Base-by-base conservation (phyloP, 225 moss, liverwort and hornwort species). In the Polytrichum formosum region DNA sequence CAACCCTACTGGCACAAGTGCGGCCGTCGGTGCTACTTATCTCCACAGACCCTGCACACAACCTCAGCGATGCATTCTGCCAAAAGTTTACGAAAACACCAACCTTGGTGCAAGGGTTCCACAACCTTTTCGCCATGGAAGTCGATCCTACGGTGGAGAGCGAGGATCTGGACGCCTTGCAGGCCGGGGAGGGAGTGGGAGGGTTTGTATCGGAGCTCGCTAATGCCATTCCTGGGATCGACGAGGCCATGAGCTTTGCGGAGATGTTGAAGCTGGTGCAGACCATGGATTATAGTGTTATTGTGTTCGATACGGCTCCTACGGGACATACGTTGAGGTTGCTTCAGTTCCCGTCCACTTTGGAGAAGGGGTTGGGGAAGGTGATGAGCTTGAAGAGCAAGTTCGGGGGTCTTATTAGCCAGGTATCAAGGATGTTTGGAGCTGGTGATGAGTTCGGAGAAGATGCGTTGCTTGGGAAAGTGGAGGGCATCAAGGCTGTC, bases 161-260 rank as follows among this genome's bases (percentile, higher is more conserved):
- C 78, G 97, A 98, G 26, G 94, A 94, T 73, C 67, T 98, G 85
- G 97, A 92, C 77, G 94, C 92, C 59, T 89, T 90, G 71, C 79
- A 84, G 30, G 89, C 92, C 26, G 86, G 85, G 55, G 75, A 91
- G 74, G 97, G 94, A 35, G 88, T 94, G 89, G 94, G 92, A 20
- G 88, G 93, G 18, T 87, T 98, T 30, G 92, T 98, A 2, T 90
- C 92, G 17, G 97, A 98, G 81, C 91, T 98, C 23, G 94, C 97
- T 10, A 94, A 91, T 69, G 91, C 97, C 1, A 98, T 98, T 31
- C 97, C 97, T 0, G 97, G 97, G 35, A 92, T 98, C 64, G 97
- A 98, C 23, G 97, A 98, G 78, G 97, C 97, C 30, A 98, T 98
- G 97, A 98, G 97, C 84, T 98, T 98, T 84, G 97, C 97, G 26